Conservation (phyloP, 495 filamentous ascomycete species). For the Penicillium steckii region DNA sequence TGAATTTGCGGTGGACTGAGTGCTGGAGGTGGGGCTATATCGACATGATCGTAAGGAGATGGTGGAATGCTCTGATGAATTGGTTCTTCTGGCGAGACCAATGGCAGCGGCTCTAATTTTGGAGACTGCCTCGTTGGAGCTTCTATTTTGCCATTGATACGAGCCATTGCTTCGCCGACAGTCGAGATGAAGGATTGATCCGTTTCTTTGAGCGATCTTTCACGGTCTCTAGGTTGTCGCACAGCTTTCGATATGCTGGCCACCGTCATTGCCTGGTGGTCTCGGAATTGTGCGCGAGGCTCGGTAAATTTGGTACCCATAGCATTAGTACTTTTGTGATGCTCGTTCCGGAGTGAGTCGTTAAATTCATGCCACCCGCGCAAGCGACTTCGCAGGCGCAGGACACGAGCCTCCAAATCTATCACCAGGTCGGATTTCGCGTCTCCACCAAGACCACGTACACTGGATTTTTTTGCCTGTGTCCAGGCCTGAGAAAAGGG, state of each 20-base stretch:
- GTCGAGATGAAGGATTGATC: conserved; percentile 52
- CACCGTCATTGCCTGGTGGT: conserved; percentile 40
- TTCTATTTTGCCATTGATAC: conserved; percentile 46
- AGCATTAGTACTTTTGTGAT: conserved; percentile 11
- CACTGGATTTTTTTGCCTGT: conserved; percentile 52
- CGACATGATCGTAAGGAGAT: background rate
- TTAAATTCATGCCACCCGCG: conserved; percentile 72
- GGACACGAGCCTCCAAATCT: conserved; percentile 61
- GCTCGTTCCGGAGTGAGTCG: conserved; percentile 30
- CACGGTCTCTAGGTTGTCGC: conserved; percentile 37
- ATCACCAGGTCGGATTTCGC: conserved; percentile 43
- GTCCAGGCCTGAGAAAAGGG: conserved; percentile 68
- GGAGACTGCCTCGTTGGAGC: background rate
- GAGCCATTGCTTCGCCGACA: conserved; percentile 53
- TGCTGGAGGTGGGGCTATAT: background rate
- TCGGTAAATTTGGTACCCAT: conserved; percentile 9
- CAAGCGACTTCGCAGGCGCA: conserved; percentile 61
- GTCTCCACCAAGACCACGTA: conserved; percentile 47
- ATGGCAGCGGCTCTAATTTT: background rate
- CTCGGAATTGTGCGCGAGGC: conserved; percentile 28
- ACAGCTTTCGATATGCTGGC: conserved; percentile 43
- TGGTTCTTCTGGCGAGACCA: background rate
- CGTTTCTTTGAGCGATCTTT: conserved; percentile 42
- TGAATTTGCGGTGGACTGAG: background rate
- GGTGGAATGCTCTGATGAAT: background rate